Evolutionary conservation across 306 rosid genomes (phyloP).

Genomic region (Prunus davidiana): DNA sequence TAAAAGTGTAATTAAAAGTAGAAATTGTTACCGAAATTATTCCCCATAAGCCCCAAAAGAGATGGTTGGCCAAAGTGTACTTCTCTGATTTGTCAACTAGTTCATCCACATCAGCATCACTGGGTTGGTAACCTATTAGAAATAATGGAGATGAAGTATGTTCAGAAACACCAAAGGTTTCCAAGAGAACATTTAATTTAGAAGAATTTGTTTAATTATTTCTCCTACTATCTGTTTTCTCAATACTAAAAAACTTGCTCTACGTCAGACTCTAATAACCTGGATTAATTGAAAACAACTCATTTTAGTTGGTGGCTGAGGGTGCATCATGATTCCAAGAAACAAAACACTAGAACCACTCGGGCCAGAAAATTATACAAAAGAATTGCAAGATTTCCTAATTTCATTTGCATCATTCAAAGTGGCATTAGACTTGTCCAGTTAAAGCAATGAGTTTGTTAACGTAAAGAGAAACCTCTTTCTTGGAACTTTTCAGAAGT

Average conservation of each 20-base stretch:
- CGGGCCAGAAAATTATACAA: neutral
- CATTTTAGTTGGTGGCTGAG: no score
- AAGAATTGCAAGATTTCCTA: neutral
- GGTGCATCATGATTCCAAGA: neutral
- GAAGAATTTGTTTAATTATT: neutral
- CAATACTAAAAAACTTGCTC: no score
- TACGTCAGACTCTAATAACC: neutral
- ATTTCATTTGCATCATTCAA: neutral
- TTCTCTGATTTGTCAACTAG: constrained; percentile 52
- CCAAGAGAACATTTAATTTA: neutral
- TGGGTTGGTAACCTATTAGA: constrained; percentile 48
- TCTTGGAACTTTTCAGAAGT: neutral
- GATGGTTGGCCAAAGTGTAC: constrained; percentile 77
- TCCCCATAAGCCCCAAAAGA: constrained; percentile 97
- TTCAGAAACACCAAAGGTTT: neutral
- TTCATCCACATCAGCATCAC: constrained; percentile 56
- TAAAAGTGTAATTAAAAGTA: no score
- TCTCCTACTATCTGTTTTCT: neutral
- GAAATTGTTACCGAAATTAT: constrained; percentile 33
- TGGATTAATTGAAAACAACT: neutral
- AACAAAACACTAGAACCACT: neutral
- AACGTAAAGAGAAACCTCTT: neutral
- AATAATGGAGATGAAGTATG: neutral
- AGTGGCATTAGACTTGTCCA: neutral
- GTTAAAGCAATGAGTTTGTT: neutral